Conservation (phyloP, 768 basidiomycete genomes). For the Pleurotus eryngii region DNA sequence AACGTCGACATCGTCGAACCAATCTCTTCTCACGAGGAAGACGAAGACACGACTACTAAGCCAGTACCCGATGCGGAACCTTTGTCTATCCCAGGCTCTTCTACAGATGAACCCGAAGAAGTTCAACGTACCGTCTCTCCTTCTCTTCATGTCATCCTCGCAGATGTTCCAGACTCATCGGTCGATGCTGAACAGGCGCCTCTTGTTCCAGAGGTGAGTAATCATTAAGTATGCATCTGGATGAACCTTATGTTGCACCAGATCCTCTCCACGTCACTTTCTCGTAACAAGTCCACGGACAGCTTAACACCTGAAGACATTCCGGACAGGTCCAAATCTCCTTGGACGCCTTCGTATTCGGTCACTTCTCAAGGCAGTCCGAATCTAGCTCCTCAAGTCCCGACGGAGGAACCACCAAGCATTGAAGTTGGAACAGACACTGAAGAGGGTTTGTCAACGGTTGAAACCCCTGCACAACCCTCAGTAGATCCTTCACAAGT, state of each 20-base stretch:
- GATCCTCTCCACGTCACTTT: background rate
- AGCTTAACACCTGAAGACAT: constrained; percentile 1
- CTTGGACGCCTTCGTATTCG: constrained; percentile 23
- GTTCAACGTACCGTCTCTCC: background rate
- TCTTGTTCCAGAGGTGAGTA: background rate
- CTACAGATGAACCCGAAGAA: background rate
- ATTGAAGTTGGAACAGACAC: background rate
- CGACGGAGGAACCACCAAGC: background rate
- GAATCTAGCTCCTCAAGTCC: constrained; percentile 1
- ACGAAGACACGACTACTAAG: background rate
- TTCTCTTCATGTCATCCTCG: background rate
- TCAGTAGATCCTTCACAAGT: too few relatives aligned
- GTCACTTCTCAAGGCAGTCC: constrained; percentile 17
- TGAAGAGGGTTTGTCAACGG: background rate
- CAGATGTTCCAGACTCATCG: background rate
- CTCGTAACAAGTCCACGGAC: constrained; percentile 1
- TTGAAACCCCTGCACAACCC: too few relatives aligned
- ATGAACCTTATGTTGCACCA: background rate
- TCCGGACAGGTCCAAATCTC: constrained; percentile 20
- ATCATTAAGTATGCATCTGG: background rate
- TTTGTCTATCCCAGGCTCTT: background rate
- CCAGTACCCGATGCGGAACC: background rate
- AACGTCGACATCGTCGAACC: background rate
- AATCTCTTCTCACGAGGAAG: background rate
- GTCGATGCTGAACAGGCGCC: background rate